phyloP scores from a whole-genome alignment of 352 stramenopile genomes.

The Phytophthora melonis region DNA sequence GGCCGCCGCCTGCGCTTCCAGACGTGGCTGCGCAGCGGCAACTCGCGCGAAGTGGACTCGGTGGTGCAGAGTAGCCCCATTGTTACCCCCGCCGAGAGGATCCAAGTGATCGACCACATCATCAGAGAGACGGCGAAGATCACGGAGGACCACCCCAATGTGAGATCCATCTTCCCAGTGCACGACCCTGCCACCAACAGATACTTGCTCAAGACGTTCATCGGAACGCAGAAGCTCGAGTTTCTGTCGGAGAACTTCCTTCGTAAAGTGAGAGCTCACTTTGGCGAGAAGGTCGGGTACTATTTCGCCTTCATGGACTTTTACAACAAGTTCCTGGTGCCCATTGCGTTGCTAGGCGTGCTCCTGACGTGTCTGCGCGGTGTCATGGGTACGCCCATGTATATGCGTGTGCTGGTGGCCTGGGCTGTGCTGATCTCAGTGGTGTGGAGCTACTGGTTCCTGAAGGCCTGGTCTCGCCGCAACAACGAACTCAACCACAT shows the following conservation, averaged over 20 bases:
- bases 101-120: conserved; percentile 87
- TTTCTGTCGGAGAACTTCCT: conserved; percentile 69
- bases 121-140: conserved; percentile 79
- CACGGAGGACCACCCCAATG: conserved; percentile 54
- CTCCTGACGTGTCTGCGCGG: conserved; percentile 71
- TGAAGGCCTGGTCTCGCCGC: conserved; percentile 82
- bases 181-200: conserved; percentile 78
- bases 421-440: conserved; percentile 85
- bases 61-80: conserved; percentile 65
- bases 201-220: conserved; percentile 79
- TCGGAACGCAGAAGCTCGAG: conserved; percentile 74
- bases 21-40: conserved; percentile 80
- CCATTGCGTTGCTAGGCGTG: conserved; percentile 79
- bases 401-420: conserved; percentile 81
- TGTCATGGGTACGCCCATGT: conserved; percentile 74
- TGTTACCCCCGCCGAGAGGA: conserved; percentile 77
- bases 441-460: conserved; percentile 83
- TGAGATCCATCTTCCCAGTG: conserved; percentile 83
- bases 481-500: conserved; percentile 80
- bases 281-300: conserved; percentile 87
- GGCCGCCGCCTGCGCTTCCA: conserved; percentile 72
- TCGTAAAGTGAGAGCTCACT: conserved; percentile 73
- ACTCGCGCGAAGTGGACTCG: conserved; percentile 75
- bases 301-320: conserved; percentile 90
- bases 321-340: conserved; percentile 86